Evolutionary conservation across 805 yeast genomes (phyloP), one percentile per base, ranked within the genome.

Genomic region (Starmerella roubikii): DNA sequence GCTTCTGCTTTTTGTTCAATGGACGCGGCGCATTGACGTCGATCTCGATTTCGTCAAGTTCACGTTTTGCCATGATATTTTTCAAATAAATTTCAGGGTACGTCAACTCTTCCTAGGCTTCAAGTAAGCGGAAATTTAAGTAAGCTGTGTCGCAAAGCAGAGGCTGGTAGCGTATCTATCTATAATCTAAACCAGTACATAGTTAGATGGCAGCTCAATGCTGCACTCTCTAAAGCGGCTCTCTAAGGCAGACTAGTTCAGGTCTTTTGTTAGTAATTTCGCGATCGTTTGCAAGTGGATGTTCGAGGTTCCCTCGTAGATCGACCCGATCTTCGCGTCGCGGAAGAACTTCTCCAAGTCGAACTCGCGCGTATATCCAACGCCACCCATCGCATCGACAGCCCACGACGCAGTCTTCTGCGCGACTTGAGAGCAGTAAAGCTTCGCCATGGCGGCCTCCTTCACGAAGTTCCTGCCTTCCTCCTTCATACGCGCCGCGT

Each of bases 1-100:
- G 78, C 53, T 79, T 78, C 59, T 88, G 94, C 58, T 91, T 88
- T 59, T 83, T 86, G 11, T 95, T 85, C 35, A 86, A 64, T 1
- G 98, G 96, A 12, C 79, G 71, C 5, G 83, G 75, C 34, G 74
- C 79, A 2, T 51, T 49, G 32, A 65, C 47, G 41, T 65, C 65
- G 27, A 65, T 58, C 43, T 62, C 69, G 15, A 64, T 46, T 32
- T 64, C 68, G 21, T 60, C 65, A 8, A 52, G 32, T n/a, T 53
- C 56, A 22, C 50, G 42, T 25, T 52, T 50, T 15, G 40, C 35
- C 20, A n/a, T 9, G n/a, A 26, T 26, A 8, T 23, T n/a, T n/a
- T n/a, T n/a, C n/a, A n/a, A n/a, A n/a, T n/a, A n/a, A n/a, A n/a
- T n/a, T n/a, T n/a, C n/a, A n/a, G n/a, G n/a, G n/a, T n/a, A n/a